Conservation (phyloP, 1,139 yeast genomes). For the Debaryomyces sp. region DNA sequence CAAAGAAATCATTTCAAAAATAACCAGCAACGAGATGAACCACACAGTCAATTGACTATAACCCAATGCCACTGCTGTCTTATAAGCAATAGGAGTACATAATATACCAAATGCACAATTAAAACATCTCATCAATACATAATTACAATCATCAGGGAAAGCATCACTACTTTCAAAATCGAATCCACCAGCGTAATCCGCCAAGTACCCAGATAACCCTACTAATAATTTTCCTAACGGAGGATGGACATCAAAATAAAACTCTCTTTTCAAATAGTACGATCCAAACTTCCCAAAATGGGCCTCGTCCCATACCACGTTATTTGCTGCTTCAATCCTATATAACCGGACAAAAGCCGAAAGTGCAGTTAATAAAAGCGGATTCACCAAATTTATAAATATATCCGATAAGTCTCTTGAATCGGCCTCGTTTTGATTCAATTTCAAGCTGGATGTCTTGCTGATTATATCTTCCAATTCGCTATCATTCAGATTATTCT, state of each 20-base stretch:
- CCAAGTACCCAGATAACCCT: constrained; percentile 67
- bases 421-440: constrained; percentile 12
- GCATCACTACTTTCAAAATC: constrained; percentile 61
- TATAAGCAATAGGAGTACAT: constrained; percentile 66
- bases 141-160: constrained; percentile 60
- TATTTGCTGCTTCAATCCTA: constrained; percentile 59
- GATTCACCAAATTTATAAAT: constrained; percentile 28
- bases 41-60: constrained; percentile 50
- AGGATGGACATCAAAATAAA: constrained; percentile 79
- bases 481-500: constrained; percentile 12
- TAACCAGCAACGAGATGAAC: constrained; percentile 60
- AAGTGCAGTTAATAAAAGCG: constrained; percentile 50
- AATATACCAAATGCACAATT: constrained; percentile 65
- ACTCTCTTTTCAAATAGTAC: constrained; percentile 62
- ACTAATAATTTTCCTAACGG: constrained; percentile 75
- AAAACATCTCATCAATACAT: constrained; percentile 62
- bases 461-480: constrained; percentile 30
- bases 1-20: constrained; percentile 66
- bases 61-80: constrained; percentile 55
- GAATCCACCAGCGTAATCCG: constrained; percentile 68
- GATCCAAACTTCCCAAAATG: constrained; percentile 77
- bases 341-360: constrained; percentile 72
- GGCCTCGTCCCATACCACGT: constrained; percentile 96
- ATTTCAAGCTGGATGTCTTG: constrained; percentile 28
- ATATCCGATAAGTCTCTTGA: constrained; percentile 8